Evolutionary conservation across 2,329 filamentous ascomycete genomes (phyloP), one percentile per base, ranked within the genome.

Genomic region (Endoconidiophora laricicola): DNA sequence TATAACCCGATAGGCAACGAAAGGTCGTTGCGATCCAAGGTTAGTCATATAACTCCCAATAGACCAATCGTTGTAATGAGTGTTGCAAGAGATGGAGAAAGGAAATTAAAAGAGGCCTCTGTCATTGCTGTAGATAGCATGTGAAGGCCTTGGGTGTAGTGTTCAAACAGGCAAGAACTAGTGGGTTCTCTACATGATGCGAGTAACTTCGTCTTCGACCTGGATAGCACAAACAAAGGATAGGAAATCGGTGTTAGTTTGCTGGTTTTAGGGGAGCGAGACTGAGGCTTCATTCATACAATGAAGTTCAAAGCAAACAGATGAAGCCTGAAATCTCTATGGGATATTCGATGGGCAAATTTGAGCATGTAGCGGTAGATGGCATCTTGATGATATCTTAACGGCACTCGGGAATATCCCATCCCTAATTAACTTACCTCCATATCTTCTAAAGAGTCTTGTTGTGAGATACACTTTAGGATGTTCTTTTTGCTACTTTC

Each of bases 401-500:
- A 43, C 22, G 18, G 12, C 26, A 33, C 3, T 9, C 12, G 26
- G 26, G 26, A 29, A 6, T 29, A 33, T 33, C 26, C 26, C 26
- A 3, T 6, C 3, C 26, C 12, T 33, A 10, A 50, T 38, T 46
- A 56, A 80, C 86, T 79, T 68, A 98, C 91, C 86, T 98, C 91
- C 81, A 96, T 94, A 62, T 98, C 91, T 69, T 98, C 91, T 51
- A 98, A 73, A 54, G 88, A 93, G 66, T 98, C 91, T 66, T 98
- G 90, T 63, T 96, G 91, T 52, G 86, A 85, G 62, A 98, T 98
- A 62, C 90, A 94, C 55, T 91, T 75, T 56, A 98, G 69, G 39
- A 98, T 87, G 61, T 96, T 96, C 79, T 98, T 98, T 72, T 96
- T 98, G 66, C 90, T 96, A 67, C 87, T 96, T 69, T 98, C 91